Evolutionary conservation across 192 early-diverging fungal genomes (phyloP).

Genomic region (Mortierella alpina): DNA sequence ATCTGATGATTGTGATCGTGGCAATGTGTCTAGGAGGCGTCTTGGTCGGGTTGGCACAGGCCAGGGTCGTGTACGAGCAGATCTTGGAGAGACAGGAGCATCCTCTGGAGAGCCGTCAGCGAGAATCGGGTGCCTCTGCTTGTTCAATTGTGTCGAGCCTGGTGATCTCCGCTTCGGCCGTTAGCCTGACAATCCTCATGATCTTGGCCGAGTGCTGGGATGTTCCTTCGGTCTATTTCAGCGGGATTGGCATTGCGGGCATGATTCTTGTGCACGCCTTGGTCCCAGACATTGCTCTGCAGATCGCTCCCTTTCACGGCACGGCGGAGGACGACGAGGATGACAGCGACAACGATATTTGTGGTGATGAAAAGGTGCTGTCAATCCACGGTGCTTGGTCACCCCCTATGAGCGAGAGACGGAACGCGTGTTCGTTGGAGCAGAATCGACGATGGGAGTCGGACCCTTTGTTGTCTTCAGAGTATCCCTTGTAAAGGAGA

Average conservation of each 20-base stretch:
- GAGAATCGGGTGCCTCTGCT: background rate
- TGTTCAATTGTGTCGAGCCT: background rate
- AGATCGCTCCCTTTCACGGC: background rate
- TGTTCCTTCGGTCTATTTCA: conserved; percentile 39
- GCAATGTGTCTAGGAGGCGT: conserved; percentile 29
- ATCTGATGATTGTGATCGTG: conserved; percentile 30
- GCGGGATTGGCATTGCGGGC: conserved; percentile 38
- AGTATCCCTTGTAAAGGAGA: too few relatives aligned
- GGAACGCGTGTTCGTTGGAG: conserved; percentile 41
- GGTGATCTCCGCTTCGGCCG: conserved; percentile 5
- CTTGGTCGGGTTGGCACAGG: conserved; percentile 28
- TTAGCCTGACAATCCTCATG: conserved; percentile 29
- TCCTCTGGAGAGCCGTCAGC: background rate
- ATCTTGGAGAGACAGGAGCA: background rate
- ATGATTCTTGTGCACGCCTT: conserved; percentile 42
- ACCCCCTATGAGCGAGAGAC: conserved; percentile 4
- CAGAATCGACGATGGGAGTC: conserved; percentile 31
- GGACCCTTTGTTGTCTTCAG: background rate
- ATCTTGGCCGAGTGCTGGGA: conserved; percentile 48
- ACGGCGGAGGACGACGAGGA: conserved; percentile 7
- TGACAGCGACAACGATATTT: background rate
- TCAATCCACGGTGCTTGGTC: background rate
- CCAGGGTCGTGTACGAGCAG: conserved; percentile 14
- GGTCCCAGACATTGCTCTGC: conserved; percentile 21
- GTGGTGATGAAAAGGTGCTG: conserved; percentile 1